Base-by-base conservation (phyloP, 2,329 filamentous ascomycete genomes). In the Talaromyces amestolkiae region DNA sequence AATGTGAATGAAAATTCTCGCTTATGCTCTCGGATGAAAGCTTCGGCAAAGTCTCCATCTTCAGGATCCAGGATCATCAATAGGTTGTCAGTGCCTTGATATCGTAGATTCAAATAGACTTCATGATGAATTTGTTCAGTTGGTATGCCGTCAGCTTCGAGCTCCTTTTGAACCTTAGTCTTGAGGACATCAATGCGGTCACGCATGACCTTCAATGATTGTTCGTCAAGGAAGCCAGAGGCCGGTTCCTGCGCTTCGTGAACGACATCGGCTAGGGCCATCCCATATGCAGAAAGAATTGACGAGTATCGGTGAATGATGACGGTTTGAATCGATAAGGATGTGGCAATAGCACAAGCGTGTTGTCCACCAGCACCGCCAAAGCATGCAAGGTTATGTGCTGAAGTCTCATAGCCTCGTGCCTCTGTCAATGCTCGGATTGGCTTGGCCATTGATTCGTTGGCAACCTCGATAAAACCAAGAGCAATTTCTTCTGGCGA, bases 201-300 rank as follows among this genome's bases (percentile, higher is more conserved):
- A 0, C 69, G 31, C 2, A 78, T 67, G 0, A 67, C 64, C 53
- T 4, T 27, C 56, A 37, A 67, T 39, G 49, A 73, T 66, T 31
- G 69, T 62, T 67, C 19, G 13, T 68, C 65, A 24, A 70, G 67
- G 3, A 65, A 56, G 7, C 69, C 69, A 2, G 75, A 72, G 5
- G 70, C 74, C 0, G 78, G 78, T 63, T 76, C 74, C 43, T 75
- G 73, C 0, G 70, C 69, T 53, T 82, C 80, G 4, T 72, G 70
- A 5, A 79, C 78, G 0, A 81, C 70, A 64, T 80, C 74, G 0
- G 79, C 77, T 4, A 80, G 73, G 1, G 78, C 75, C 68, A 82
- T 80, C 6, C 80, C 80, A 43, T 82, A 81, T 0, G 81, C 81
- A 0, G 80, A 82, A 0, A 83, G 71, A 3, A 81, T 69, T 0